A percentile compares a stretch with the other conserved stretches of the same genome.
These are phyloP conservation scores for Pseudotulostoma volvatum DNA, from an alignment of 495 filamentous ascomycete genomes.

Conservation along the genomic window DNA sequence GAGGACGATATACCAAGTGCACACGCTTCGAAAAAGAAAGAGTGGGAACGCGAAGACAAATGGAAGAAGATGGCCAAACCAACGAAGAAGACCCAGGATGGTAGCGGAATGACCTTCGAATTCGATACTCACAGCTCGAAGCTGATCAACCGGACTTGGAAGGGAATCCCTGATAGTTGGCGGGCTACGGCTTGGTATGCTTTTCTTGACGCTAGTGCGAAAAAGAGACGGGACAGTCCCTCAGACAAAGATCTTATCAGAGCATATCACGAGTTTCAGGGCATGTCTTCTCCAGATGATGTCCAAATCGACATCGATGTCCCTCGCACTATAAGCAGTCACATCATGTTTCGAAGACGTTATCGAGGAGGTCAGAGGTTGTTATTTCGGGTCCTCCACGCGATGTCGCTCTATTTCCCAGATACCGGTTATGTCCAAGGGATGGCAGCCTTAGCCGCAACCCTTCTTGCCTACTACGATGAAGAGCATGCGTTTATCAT, in stretches of 20 bases:
- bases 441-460: conserved; percentile 89
- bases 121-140: conserved; percentile 78
- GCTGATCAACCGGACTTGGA: conserved; percentile 84
- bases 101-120: conserved; percentile 77
- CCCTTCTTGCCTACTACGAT: conserved; percentile 89
- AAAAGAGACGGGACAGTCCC: conserved; percentile 37
- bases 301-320: conserved; percentile 97
- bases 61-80: conserved; percentile 92
- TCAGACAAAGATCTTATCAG: conserved; percentile 56
- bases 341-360: conserved; percentile 91
- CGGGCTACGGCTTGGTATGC: conserved; percentile 86
- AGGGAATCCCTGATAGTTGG: conserved; percentile 96
- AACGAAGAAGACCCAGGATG: conserved; percentile 33
- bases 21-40: conserved; percentile 55
- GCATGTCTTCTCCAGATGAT: conserved; percentile 68
- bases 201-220: conserved; percentile 76
- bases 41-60: conserved; percentile 75
- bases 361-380: conserved; percentile 86
- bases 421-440: conserved; percentile 93
- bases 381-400: conserved; percentile 83
- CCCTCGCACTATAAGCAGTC: conserved; percentile 82
- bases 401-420: conserved; percentile 79
- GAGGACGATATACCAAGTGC: conserved; percentile 38
- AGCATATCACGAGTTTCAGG: conserved; percentile 51
- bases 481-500: conserved; percentile 91